Conservation (phyloP, 2,329 filamentous ascomycete genomes). For the Colletotrichum incanum region DNA sequence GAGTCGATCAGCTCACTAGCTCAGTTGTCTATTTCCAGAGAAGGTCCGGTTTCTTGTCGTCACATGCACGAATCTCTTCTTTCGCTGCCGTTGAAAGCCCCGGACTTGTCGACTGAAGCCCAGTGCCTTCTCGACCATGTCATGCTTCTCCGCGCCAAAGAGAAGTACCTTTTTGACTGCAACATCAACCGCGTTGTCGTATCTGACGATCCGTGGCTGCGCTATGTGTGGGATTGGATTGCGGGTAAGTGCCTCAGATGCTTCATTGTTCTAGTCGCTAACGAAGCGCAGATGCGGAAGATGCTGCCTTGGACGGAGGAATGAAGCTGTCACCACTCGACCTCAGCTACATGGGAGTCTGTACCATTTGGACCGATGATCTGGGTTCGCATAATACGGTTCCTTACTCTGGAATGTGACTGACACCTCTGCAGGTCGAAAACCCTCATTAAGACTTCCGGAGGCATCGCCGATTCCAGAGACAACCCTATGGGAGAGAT, state of each 20-base stretch:
- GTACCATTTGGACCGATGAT: conserved; percentile 79
- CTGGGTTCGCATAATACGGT: conserved; percentile 65
- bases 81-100: conserved; percentile 59
- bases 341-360: conserved; percentile 82
- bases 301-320: conserved; percentile 75
- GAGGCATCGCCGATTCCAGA: conserved; percentile 64
- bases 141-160: conserved; percentile 73
- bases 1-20: conserved; percentile 52
- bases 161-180: conserved; percentile 76
- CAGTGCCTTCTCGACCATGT: conserved; percentile 69
- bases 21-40: conserved; percentile 55
- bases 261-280: conserved; percentile 36
- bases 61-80: conserved; percentile 73
- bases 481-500: conserved; percentile 70
- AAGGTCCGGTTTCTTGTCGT: conserved; percentile 63
- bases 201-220: conserved; percentile 81
- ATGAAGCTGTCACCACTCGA: conserved; percentile 80
- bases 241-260: conserved; percentile 65
- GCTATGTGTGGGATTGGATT: conserved; percentile 85
- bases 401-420: conserved; percentile 36
- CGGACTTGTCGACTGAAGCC: conserved; percentile 65
- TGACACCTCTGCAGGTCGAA: conserved; percentile 58
- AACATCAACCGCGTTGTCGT: conserved; percentile 77
- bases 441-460: conserved; percentile 63
- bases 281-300: conserved; percentile 69